Base-by-base conservation (phyloP, 169 alveolate genomes). In the Plasmodium relictum region DNA sequence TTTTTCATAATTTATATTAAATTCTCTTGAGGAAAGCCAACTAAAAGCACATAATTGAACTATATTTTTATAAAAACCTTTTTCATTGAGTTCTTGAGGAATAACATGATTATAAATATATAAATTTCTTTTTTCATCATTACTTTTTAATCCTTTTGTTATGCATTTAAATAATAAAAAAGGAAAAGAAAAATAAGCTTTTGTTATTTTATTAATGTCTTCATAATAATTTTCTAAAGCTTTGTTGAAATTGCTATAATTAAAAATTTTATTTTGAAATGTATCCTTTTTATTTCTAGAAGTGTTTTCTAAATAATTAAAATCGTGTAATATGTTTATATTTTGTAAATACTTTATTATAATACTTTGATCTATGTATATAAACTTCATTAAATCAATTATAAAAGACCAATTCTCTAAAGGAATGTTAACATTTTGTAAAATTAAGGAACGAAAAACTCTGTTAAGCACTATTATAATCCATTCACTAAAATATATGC, bases 401-500 rank as follows among this genome's bases (percentile, higher is more conserved):
- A 78, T 12, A 70, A 63, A 63, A 9, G 61, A 44, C 89, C 89
- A 78, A 66, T 78, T 78, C 14, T 65, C 89, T 10, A 78, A 18
- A 39, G 41, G 31, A n/a, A 52, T 65, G 26, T 54, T 20, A 22
- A n/a, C 26, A 52, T 70, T 39, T 14, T 52, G 22, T 24, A 44
- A 31, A 50, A 26, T 41, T 12, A 54, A 5, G n/a, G 39, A 22
- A 39, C 31, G 7, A 8, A 68, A 50, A 31, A 72, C 45, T 83
- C 37, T 83, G 31, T 69, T 83, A 68, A 66, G 39, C 9, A 44
- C 42, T 5, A 52, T n/a, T 54, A 68, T 83, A 42, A 83, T 65
- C 89, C 91, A 83, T 61, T 83, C 80, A 24, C 91, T 68, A 2
- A 52, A 58, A 24, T 83, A 83, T 26, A 68, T 3, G 7, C 83